Percentiles rank a stretch among this genome's conserved stretches.
phyloP scores from a whole-genome alignment of 805 yeast genomes.

The Saturnispora hagleri region DNA sequence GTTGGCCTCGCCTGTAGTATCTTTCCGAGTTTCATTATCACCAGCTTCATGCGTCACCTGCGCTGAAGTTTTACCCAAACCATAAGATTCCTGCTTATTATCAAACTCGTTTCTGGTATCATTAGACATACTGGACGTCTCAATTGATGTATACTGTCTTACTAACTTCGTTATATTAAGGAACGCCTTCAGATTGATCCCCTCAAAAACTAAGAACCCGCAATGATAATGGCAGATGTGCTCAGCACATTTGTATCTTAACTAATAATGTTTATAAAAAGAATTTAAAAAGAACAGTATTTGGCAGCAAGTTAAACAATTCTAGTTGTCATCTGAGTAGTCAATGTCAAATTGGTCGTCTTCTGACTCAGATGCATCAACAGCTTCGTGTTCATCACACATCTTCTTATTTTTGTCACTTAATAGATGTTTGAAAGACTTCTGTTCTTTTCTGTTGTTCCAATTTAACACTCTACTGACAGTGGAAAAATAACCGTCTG shows the following conservation, averaged over 20 bases:
- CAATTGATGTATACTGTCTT: background rate
- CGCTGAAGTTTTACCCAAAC: background rate
- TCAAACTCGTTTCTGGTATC: background rate
- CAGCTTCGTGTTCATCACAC: conserved; percentile 11
- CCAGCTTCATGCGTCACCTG: background rate
- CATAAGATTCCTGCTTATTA: background rate
- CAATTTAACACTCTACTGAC: conserved; percentile 83
- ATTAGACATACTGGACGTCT: background rate
- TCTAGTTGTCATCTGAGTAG: conserved; percentile 19
- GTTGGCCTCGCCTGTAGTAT: conserved; percentile 5
- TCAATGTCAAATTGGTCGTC: conserved; percentile 26
- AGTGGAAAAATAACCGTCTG: conserved; percentile 73
- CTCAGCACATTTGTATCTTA: conserved; percentile 5
- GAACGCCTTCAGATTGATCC: background rate
- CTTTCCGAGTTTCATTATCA: conserved; percentile 12
- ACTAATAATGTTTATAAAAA: background rate
- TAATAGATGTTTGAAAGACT: conserved; percentile 58
- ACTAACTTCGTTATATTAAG: background rate
- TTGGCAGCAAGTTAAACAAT: background rate
- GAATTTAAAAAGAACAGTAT: background rate
- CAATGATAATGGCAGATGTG: background rate
- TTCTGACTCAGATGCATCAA: conserved; percentile 6
- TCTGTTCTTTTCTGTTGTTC: conserved; percentile 87
- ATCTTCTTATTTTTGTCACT: conserved; percentile 44
- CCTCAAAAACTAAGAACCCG: background rate